Evolutionary conservation across 805 yeast species (phyloP).

Genomic region (Metschnikowia continentalis): DNA sequence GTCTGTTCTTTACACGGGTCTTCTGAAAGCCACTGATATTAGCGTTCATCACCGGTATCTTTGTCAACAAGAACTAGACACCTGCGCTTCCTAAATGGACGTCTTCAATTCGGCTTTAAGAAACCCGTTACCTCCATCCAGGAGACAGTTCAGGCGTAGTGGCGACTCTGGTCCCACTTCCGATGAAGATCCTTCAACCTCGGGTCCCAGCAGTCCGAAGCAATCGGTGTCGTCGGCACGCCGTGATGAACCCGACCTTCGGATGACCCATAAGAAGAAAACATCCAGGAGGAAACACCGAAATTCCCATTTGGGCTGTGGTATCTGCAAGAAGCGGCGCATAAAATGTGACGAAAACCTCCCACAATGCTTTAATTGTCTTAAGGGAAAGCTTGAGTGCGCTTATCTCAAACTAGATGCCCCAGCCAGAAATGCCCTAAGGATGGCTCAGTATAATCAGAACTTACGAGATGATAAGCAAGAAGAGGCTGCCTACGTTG

Average conservation of each 20-base stretch:
- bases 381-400: constrained; percentile 44
- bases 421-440: constrained; percentile 45
- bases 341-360: constrained; percentile 63
- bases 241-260: constrained; percentile 14
- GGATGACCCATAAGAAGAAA: constrained; percentile 27
- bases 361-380: constrained; percentile 57
- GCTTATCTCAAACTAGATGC: constrained; percentile 47
- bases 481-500: constrained; percentile 4
- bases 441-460: constrained; percentile 48
- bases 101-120: constrained; percentile 28
- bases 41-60: neutral
- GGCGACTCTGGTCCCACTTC: constrained; percentile 3
- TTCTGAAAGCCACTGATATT: neutral
- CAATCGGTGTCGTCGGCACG: constrained; percentile 1
- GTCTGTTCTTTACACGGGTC: neutral
- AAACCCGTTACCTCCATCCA: constrained; percentile 36
- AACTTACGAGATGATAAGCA: constrained; percentile 22
- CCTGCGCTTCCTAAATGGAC: constrained; percentile 16
- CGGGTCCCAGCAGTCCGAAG: neutral
- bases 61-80: neutral
- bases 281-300: constrained; percentile 56
- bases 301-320: constrained; percentile 74
- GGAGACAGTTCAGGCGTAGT: constrained; percentile 17
- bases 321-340: constrained; percentile 57
- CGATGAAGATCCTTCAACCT: constrained; percentile 5